Conservation (phyloP, 2,329 filamentous ascomycete species). For the Exophiala sp. region DNA sequence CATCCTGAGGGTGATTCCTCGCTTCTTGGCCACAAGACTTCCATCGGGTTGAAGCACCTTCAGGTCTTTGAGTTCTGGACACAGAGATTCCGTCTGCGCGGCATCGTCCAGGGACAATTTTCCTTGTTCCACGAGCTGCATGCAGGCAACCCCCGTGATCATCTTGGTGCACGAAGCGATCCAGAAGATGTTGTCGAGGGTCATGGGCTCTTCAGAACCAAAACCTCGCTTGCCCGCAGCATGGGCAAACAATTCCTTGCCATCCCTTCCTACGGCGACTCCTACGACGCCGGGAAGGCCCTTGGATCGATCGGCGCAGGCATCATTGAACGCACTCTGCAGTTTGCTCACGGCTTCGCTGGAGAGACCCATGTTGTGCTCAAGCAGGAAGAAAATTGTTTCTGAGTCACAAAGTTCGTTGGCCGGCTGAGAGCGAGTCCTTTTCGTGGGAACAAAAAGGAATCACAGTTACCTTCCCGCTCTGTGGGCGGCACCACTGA, state of each 20-base stretch:
- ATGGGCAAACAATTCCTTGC: constrained; percentile 28
- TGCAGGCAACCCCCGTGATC: constrained; percentile 47
- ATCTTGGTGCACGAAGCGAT: constrained; percentile 55
- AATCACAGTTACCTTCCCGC: too few relatives aligned
- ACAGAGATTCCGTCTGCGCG: constrained; percentile 29
- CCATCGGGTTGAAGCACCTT: too few relatives aligned
- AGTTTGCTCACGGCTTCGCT: constrained; percentile 12
- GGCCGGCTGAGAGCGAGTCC: too few relatives aligned
- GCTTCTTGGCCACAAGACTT: constrained; percentile 33
- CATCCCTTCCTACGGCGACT: constrained; percentile 26
- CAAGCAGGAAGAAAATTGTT: background rate
- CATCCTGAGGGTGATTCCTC: constrained; percentile 47
- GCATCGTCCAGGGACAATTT: constrained; percentile 46
- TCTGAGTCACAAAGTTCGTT: too few relatives aligned
- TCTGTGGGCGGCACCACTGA: too few relatives aligned
- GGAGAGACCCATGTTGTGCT: constrained; percentile 13
- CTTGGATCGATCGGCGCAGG: constrained; percentile 33
- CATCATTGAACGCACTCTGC: constrained; percentile 8
- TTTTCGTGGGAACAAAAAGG: too few relatives aligned
- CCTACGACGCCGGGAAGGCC: constrained; percentile 35
- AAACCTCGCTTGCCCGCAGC: constrained; percentile 28
- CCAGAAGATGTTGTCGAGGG: constrained; percentile 37
- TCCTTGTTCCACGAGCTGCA: constrained; percentile 54
- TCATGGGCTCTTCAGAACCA: constrained; percentile 23
- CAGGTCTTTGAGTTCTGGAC: constrained; percentile 42